These are phyloP conservation scores for Tylopilus intermedius DNA, from an alignment of 768 basidiomycete species.

Conservation along the genomic window DNA sequence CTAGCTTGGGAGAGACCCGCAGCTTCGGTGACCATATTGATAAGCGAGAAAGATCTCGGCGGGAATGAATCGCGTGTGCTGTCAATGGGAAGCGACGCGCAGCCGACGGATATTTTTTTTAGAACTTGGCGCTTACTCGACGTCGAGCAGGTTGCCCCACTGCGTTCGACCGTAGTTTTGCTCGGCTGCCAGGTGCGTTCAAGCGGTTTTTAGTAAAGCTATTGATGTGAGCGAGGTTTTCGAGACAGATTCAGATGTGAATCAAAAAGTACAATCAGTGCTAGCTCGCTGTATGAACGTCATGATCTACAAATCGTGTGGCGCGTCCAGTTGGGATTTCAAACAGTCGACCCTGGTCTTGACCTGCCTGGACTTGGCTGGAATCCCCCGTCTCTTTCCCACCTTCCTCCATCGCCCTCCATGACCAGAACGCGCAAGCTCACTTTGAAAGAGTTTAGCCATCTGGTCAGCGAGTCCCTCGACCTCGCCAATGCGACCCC, in stretches of 20 bases:
- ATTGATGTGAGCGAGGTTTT: too few relatives aligned
- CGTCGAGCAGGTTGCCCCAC: background rate
- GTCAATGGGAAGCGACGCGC: background rate
- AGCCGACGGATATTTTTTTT: background rate
- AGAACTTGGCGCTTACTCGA: background rate
- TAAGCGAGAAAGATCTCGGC: background rate
- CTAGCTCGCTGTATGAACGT: background rate
- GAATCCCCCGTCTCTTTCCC: background rate
- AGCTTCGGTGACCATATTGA: background rate
- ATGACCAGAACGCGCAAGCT: conserved; percentile 27
- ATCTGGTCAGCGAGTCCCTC: conserved; percentile 32
- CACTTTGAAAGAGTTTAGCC: conserved; percentile 32
- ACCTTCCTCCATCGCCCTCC: background rate
- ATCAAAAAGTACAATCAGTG: background rate
- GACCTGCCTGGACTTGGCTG: background rate
- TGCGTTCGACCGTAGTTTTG: background rate
- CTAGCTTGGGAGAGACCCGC: background rate
- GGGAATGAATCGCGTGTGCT: background rate
- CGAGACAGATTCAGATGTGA: background rate
- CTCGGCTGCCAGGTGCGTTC: background rate
- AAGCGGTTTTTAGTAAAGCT: too few relatives aligned
- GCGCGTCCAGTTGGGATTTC: background rate
- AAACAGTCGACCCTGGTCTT: conserved; percentile 17
- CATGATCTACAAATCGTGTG: conserved; percentile 11
- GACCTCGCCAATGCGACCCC: conserved; percentile 13